These are phyloP conservation scores for Ceratocystis lukuohia DNA, from an alignment of 2,329 filamentous ascomycete species.

Conservation along the genomic window DNA sequence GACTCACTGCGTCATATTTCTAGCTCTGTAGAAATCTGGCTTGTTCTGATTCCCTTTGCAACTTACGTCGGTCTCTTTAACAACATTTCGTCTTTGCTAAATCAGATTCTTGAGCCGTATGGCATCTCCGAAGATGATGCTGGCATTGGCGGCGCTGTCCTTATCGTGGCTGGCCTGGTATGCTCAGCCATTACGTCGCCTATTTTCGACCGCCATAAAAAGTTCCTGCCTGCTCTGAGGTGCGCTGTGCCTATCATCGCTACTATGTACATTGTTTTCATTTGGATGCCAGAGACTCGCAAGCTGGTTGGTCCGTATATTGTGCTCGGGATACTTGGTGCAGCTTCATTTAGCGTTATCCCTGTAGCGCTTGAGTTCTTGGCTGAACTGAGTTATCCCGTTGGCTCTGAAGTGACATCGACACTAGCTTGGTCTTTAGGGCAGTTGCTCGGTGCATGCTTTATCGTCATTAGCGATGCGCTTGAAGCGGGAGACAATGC, in stretches of 20 bases:
- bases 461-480: constrained; percentile 71
- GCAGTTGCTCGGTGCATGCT: constrained; percentile 71
- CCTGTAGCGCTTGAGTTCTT: constrained; percentile 79
- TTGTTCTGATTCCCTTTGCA: constrained; percentile 67
- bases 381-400: constrained; percentile 74
- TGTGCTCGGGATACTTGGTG: constrained; percentile 63
- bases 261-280: constrained; percentile 58
- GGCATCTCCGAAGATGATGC: constrained; percentile 71
- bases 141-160: constrained; percentile 75
- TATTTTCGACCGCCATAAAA: constrained; percentile 72
- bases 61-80: constrained; percentile 92
- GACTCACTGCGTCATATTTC: constrained; percentile 40
- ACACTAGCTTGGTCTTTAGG: constrained; percentile 77
- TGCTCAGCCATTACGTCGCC: constrained; percentile 63
- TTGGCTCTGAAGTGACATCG: constrained; percentile 72
- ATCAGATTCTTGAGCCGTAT: constrained; percentile 80
- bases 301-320: constrained; percentile 56
- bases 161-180: constrained; percentile 80
- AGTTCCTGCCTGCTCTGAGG: constrained; percentile 61
- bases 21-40: constrained; percentile 59
- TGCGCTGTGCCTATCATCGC: constrained; percentile 61
- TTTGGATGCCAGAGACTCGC: constrained; percentile 57
- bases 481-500: constrained; percentile 43
- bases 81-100: constrained; percentile 71
- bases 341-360: constrained; percentile 63